Evolutionary conservation across 495 filamentous ascomycete species (phyloP), one percentile per base, ranked within the genome.

Genomic region (Penicillium herquei): DNA sequence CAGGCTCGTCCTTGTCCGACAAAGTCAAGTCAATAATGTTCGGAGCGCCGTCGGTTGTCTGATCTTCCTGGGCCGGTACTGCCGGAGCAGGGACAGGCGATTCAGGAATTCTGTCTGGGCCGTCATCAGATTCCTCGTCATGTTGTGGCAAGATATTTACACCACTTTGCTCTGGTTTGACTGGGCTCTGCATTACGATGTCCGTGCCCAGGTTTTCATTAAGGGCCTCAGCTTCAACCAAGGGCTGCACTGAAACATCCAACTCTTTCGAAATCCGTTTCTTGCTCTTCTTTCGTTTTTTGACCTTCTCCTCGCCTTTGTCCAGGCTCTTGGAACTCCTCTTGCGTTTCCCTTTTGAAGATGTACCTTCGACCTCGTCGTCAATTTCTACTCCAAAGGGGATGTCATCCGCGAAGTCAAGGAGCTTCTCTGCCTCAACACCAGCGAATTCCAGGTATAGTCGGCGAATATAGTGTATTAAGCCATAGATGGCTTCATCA

Each of bases 361-460:
- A 8, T 14, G 4, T 16, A 21, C 4, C 42, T 30, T 35, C 13
- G 16, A 7, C 12, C 3, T 34, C 30, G 10, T 61, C 51, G 6
- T 69, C 55, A 17, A 66, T 51, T 42, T 70, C 64, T 14, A 67
- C 54, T 5, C 67, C 70, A 39, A 69, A 70, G 6, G 50, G 26
- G 4, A 53, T 52, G 0, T 54, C 60, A 2, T 54, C 59, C 39
- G 39, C 6, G 14, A 18, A 32, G n/a, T 17, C 26, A 4, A 33
- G 16, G 6, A 34, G n/a, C 7, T 33, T 18, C 6, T 37, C 44
- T 41, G 17, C 21, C 0, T 6, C 7, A 33, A 51, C 49, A 6
- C 43, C 56, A 21, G 47, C 37, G 7, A 45, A 6, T 3, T 61
- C 53, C 9, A 70, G 51, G 52, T 67, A 75, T 2, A 51, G 40